Conservation (phyloP, 495 filamentous ascomycete species). For the Neurospora sp. region DNA sequence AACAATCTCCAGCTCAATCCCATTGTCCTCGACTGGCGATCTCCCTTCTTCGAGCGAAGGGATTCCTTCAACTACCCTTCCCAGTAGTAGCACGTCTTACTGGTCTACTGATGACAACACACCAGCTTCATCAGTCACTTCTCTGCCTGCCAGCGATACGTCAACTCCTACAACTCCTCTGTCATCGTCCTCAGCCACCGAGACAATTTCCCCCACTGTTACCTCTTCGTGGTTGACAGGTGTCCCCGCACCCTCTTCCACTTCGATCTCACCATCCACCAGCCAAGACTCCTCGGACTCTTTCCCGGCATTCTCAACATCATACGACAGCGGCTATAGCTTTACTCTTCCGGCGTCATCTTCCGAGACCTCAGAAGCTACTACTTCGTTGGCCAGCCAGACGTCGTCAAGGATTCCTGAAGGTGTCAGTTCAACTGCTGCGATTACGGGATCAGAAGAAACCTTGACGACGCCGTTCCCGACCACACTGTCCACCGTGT, state of each 20-base stretch:
- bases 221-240: neutral
- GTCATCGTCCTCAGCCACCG: neutral
- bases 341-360: neutral
- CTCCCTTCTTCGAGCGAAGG: neutral
- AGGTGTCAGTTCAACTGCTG: neutral
- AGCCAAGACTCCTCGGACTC: neutral
- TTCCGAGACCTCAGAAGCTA: neutral
- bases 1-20: neutral
- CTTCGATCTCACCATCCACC: neutral
- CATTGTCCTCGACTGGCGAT: neutral
- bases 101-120: neutral
- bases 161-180: neutral
- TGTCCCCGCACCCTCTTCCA: neutral
- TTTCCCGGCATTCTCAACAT: neutral
- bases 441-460: neutral
- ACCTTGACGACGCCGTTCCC: neutral
- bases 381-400: neutral
- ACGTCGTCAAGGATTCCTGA: neutral
- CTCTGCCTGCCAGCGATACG: neutral
- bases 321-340: neutral
- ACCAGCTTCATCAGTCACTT: neutral
- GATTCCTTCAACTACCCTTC: neutral
- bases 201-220: neutral
- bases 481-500: neutral
- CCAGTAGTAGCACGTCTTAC: neutral